Percentiles rank a stretch among this genome's conserved stretches.
These are phyloP conservation scores for Forsythia suspensa DNA, from an alignment of 257 asterid species.

Conservation along the genomic window DNA sequence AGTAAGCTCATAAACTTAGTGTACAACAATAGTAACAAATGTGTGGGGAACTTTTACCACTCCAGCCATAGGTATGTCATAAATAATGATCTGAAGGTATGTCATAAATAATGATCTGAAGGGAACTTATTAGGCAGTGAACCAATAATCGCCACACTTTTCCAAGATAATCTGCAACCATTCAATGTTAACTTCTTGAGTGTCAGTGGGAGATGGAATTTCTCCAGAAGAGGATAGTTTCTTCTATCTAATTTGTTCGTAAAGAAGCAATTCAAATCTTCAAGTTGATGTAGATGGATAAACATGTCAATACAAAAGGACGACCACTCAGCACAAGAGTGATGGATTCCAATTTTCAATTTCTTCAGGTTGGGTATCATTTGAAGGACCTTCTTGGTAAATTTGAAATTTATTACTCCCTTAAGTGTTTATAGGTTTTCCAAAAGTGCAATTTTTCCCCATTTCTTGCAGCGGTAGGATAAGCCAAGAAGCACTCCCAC, in stretches of 20 bases:
- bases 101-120: too few species aligned
- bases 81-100: background rate
- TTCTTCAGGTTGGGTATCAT: background rate
- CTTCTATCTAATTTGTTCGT: background rate
- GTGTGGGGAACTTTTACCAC: too few species aligned
- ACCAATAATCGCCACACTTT: background rate
- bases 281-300: background rate
- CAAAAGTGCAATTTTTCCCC: background rate
- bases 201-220: background rate
- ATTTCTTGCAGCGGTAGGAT: background rate
- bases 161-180: background rate
- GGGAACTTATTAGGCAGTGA: too few species aligned
- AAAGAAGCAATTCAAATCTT: constrained; percentile 6
- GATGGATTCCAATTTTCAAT: constrained; percentile 5
- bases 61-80: too few species aligned
- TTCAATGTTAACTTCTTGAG: constrained; percentile 6
- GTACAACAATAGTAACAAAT: too few species aligned
- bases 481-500: background rate
- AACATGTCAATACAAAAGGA: constrained; percentile 3
- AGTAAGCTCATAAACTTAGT: too few species aligned
- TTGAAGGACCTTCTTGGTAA: background rate
- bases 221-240: background rate
- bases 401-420: background rate
- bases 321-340: too few species aligned
- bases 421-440: constrained; percentile 10